Conservation (phyloP, 768 basidiomycete genomes). For the Strobilomyces confusus region DNA sequence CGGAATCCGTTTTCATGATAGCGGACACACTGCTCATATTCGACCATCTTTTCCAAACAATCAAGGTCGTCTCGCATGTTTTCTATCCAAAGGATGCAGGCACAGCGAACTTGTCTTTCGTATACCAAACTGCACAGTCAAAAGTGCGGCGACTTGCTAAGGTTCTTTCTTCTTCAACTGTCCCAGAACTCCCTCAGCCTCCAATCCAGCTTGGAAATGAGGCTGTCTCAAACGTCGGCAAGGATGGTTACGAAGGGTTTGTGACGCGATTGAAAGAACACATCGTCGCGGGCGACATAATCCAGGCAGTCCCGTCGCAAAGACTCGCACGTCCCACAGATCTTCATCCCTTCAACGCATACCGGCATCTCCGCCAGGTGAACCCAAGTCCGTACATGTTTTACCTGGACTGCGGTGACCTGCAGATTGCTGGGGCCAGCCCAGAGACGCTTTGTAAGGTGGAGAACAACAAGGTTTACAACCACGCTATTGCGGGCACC, state of each 20-base stretch:
- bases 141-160: slow-evolving; percentile 83
- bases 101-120: slow-evolving; percentile 66
- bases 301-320: slow-evolving; percentile 97
- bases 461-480: slow-evolving; percentile 85
- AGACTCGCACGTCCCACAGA: slow-evolving; percentile 79
- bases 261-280: slow-evolving; percentile 92
- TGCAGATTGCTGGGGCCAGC: slow-evolving; percentile 96
- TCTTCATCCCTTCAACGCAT: slow-evolving; percentile 96
- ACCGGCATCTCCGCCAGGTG: slow-evolving; percentile 86
- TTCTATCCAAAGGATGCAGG: slow-evolving; percentile 73
- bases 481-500: slow-evolving; percentile 98
- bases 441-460: slow-evolving; percentile 98
- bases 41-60: slow-evolving; percentile 92
- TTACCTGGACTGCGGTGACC: slow-evolving; percentile 88
- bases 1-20: slow-evolving; percentile 96
- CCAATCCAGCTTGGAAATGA: slow-evolving; percentile 61
- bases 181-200: slow-evolving; percentile 65
- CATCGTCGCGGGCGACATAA: slow-evolving; percentile 95
- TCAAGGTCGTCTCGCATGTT: slow-evolving; percentile 96
- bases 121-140: slow-evolving; percentile 83
- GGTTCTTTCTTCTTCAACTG: slow-evolving; percentile 46
- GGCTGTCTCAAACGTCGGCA: slow-evolving; percentile 87
- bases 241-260: slow-evolving; percentile 85
- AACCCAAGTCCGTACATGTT: slow-evolving; percentile 99
- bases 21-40: slow-evolving; percentile 94